Conservation (phyloP, 1,139 yeast genomes). For the Trichomonascaceae sp. region DNA sequence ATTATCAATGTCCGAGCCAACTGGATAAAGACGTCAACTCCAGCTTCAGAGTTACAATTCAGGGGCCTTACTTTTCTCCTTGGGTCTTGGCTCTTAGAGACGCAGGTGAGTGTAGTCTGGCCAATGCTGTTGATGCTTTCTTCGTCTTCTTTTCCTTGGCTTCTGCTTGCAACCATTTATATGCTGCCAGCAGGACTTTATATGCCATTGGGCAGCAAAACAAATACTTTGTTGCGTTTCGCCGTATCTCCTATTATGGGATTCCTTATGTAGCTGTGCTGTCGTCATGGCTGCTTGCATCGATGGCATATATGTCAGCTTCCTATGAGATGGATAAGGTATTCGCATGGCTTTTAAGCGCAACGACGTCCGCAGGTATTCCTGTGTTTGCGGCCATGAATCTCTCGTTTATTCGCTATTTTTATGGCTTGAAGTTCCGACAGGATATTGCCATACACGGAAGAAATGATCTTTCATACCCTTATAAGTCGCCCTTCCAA, state of each 20-base stretch:
- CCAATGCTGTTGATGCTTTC: constrained; percentile 59
- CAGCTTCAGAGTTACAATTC: neutral
- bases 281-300: constrained; percentile 54
- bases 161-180: constrained; percentile 71
- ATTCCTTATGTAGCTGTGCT: constrained; percentile 69
- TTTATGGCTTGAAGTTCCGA: constrained; percentile 57
- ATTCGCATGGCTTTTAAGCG: constrained; percentile 56
- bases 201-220: constrained; percentile 52
- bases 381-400: constrained; percentile 82
- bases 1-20: neutral
- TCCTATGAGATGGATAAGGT: constrained; percentile 56
- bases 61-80: constrained; percentile 28
- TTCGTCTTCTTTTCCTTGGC: constrained; percentile 70
- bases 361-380: constrained; percentile 65
- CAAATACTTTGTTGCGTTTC: constrained; percentile 1
- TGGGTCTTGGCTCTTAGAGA: constrained; percentile 76
- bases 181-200: constrained; percentile 72
- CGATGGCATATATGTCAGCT: constrained; percentile 55
- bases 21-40: neutral
- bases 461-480: constrained; percentile 42
- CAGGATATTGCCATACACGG: constrained; percentile 22
- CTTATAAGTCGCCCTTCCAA: constrained; percentile 70
- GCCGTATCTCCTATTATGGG: constrained; percentile 37
- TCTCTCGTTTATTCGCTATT: constrained; percentile 63
- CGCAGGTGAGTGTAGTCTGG: constrained; percentile 57